These are phyloP conservation scores for Kentomonas sorsogonicus DNA, from an alignment of 208 protist species.

Conservation along the genomic window DNA sequence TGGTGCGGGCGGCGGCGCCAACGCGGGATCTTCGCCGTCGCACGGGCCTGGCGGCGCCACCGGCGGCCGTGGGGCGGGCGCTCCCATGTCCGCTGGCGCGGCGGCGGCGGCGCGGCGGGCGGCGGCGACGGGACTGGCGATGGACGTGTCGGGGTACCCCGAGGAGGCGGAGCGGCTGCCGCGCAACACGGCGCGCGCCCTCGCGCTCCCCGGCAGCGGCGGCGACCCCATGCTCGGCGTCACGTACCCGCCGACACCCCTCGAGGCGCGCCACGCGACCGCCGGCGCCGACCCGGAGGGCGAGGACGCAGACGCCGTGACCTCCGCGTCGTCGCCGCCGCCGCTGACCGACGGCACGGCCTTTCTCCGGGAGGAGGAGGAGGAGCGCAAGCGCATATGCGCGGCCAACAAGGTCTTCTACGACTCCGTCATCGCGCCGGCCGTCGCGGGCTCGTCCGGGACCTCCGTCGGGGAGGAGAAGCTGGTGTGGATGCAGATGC, in stretches of 20 bases:
- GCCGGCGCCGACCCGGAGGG: conserved; percentile 7
- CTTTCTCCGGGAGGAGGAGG: conserved; percentile 56
- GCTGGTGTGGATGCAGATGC: conserved; percentile 79
- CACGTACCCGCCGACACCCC: not conserved
- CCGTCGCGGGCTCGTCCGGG: not conserved
- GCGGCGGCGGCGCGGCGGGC: not conserved
- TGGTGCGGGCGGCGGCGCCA: not conserved
- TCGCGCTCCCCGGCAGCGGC: conserved; percentile 7
- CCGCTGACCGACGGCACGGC: conserved; percentile 41
- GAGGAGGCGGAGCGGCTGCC: conserved; percentile 23
- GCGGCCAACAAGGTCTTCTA: conserved; percentile 62
- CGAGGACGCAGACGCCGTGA: conserved; percentile 9
- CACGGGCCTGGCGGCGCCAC: not conserved
- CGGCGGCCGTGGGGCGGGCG: not conserved
- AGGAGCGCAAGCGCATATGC: conserved; percentile 31
- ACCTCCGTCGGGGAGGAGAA: not conserved
- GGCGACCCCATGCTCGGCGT: not conserved
- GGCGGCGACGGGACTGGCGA: not conserved
- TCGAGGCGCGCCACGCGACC: conserved; percentile 4
- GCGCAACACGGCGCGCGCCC: conserved; percentile 32
- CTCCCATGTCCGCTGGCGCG: not conserved
- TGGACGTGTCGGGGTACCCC: conserved; percentile 7
- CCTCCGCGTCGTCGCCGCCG: too few relatives aligned
- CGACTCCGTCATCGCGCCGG: conserved; percentile 15
- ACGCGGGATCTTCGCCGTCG: not conserved